A percentile compares a stretch with the other conserved stretches of the same genome.
These are phyloP conservation scores for Schizothecium vesticola DNA, from an alignment of 495 filamentous ascomycete genomes.

Conservation along the genomic window DNA sequence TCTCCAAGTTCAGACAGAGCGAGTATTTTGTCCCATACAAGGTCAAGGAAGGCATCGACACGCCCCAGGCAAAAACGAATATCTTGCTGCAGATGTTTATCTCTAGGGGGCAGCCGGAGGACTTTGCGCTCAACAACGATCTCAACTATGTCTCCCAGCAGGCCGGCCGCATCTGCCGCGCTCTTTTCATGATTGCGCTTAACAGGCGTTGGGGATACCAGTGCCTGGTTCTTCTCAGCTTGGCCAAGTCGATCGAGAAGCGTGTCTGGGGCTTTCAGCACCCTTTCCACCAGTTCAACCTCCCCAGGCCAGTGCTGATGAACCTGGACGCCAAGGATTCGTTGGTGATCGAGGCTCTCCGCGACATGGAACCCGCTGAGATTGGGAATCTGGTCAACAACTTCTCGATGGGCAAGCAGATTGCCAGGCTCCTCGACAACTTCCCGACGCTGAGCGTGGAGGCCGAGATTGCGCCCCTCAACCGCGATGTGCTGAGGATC, in stretches of 20 bases:
- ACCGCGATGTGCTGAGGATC: constrained; percentile 87
- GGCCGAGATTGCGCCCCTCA: constrained; percentile 90
- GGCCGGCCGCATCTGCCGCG: constrained; percentile 85
- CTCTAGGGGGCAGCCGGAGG: constrained; percentile 78
- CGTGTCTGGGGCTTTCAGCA: constrained; percentile 92
- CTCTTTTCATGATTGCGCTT: constrained; percentile 94
- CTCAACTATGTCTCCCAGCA: constrained; percentile 94
- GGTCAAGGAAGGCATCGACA: constrained; percentile 67
- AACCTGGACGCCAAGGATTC: constrained; percentile 73
- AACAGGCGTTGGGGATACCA: constrained; percentile 93
- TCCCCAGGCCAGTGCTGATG: constrained; percentile 74
- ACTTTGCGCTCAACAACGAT: constrained; percentile 89
- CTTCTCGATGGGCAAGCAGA: constrained; percentile 70
- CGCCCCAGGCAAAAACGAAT: constrained; percentile 87
- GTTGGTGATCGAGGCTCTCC: constrained; percentile 71
- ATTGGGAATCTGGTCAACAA: constrained; percentile 93
- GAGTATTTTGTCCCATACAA: constrained; percentile 65
- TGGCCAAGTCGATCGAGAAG: constrained; percentile 96
- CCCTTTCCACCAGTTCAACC: constrained; percentile 89
- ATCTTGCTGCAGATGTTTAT: constrained; percentile 93
- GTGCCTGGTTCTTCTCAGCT: constrained; percentile 77
- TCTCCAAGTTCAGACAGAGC: constrained; percentile 52
- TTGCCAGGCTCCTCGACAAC: constrained; percentile 75
- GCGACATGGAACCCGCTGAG: constrained; percentile 87
- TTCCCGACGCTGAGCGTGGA: constrained; percentile 91